A percentile compares a stretch with the other conserved stretches of the same genome.
phyloP scores from a whole-genome alignment of 129 eudicot genomes.

The Flaveria trinervia region DNA sequence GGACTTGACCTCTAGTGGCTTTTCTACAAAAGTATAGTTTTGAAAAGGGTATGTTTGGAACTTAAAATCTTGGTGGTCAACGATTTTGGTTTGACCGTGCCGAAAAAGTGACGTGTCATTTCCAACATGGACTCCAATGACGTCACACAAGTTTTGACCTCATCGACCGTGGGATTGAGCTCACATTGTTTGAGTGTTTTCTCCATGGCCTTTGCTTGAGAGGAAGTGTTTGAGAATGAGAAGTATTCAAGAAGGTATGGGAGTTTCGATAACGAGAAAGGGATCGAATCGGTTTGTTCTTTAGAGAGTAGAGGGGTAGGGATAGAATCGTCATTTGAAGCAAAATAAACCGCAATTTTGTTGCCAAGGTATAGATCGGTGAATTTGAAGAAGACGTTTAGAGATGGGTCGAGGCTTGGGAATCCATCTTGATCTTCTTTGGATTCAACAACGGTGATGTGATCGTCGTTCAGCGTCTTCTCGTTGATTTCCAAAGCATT shows the following conservation, averaged over 20 bases:
- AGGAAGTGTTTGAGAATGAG: conserved; percentile 40
- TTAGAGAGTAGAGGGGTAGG: conserved; percentile 47
- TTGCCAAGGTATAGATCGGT: conserved; percentile 48
- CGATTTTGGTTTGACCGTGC: conserved; percentile 26
- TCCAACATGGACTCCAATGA: conserved; percentile 73
- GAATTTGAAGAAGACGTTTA: conserved; percentile 50
- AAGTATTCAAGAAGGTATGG: conserved; percentile 45
- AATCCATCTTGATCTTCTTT: neutral
- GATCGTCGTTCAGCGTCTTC: neutral
- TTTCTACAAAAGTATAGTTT: conserved; percentile 46
- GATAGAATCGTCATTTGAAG: conserved; percentile 32
- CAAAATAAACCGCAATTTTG: conserved; percentile 46
- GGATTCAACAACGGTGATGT: too few relatives aligned
- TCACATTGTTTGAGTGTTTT: conserved; percentile 64
- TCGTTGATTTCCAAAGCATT: conserved; percentile 18
- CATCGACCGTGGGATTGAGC: conserved; percentile 40
- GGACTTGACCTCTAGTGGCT: conserved; percentile 40
- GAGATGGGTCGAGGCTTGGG: conserved; percentile 38
- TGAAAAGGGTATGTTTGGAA: conserved; percentile 33
- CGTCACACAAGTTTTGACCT: conserved; percentile 61
- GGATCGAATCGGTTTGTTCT: conserved; percentile 57
- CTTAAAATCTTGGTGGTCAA: conserved; percentile 42
- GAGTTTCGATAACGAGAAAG: conserved; percentile 53
- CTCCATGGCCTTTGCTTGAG: conserved; percentile 67
- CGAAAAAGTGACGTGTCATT: conserved; percentile 35